Evolutionary conservation across 768 basidiomycete species (phyloP), one percentile per base, ranked within the genome.

Genomic region (Suillus clintonianus): DNA sequence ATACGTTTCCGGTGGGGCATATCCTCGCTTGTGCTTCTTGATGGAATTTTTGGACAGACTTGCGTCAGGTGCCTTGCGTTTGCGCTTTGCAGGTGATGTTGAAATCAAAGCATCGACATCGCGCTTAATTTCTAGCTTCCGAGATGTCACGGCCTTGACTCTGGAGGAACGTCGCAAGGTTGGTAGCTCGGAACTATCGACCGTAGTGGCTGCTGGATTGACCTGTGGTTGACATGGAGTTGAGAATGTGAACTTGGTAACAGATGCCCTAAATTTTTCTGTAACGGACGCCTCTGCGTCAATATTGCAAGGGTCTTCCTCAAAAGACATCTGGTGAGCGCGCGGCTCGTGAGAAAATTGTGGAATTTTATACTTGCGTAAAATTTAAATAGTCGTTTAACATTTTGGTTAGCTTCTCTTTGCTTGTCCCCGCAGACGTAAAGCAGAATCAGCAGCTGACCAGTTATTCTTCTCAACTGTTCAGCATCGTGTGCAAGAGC

Each of bases 1-100:
- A 68, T 84, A 87, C 14, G 71, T 73, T 55, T 85, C 85, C 1
- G 86, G 87, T 4, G 76, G 75, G 10, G 85, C 84, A 66, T 83
- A 84, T 14, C 79, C 77, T 59, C 80, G 76, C 67, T 79, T 81
- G 36, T 67, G 67, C 55, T 76, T 80, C 69, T 76, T 78, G 41
- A 14, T 14, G 22, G 36, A 2, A 24, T 24, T 37, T 15, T 56
- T 56, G 22, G 55, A 39, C 37, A 11, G 5, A 27, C 15, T 17
- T 56, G 36, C 37, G 15, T 39, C 36, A 4, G 55, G 24, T 11
- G 36, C 37, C 24, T 56, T 56, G 37, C 55, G 55, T 24, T 39
- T 56, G 19, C 22, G 5, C 15, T 39, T 56, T 56, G 37, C 15
- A 56, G 37, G 24, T 56, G 22, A 17, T 3, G 36, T n/a, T 32